These are phyloP conservation scores for Astrothelium subdiscretum DNA, from an alignment of 495 filamentous ascomycete species.

Conservation along the genomic window DNA sequence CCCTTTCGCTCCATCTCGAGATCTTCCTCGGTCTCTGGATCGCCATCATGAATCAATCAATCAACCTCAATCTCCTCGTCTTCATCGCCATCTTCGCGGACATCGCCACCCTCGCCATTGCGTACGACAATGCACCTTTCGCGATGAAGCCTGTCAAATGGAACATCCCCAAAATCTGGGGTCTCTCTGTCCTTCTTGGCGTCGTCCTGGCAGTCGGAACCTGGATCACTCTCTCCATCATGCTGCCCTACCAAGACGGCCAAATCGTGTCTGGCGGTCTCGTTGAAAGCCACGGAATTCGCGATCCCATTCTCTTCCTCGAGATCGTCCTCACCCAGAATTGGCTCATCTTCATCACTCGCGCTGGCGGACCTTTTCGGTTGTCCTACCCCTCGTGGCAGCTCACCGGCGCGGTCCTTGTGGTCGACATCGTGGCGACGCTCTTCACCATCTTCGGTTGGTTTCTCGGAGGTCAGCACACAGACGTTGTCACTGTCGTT, in stretches of 20 bases:
- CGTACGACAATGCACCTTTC: conserved; percentile 87
- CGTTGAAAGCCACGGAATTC: conserved; percentile 72
- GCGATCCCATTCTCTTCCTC: conserved; percentile 76
- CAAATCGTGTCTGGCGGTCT: conserved; percentile 54
- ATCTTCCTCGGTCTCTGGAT: conserved; percentile 89
- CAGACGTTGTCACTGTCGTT: conserved; percentile 64
- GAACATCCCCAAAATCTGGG: conserved; percentile 89
- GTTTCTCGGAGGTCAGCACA: conserved; percentile 50
- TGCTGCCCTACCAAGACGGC: conserved; percentile 22
- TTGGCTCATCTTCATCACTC: conserved; percentile 94
- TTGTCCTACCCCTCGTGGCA: conserved; percentile 74
- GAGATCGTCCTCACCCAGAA: conserved; percentile 87
- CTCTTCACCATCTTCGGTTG: conserved; percentile 75
- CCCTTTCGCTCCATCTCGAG: conserved; percentile 78
- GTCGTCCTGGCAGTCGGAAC: conserved; percentile 68
- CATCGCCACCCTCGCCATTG: conserved; percentile 83
- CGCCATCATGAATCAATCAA: conserved; percentile 65
- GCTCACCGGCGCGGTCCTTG: conserved; percentile 58
- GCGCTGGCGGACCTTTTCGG: conserved; percentile 80
- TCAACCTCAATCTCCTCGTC: conserved; percentile 78
- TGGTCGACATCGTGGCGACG: conserved; percentile 73
- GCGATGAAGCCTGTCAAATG: conserved; percentile 81
- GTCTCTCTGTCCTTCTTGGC: conserved; percentile 74
- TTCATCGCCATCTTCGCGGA: conserved; percentile 94
- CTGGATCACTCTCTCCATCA: conserved; percentile 48